These are phyloP conservation scores for Penicillium hesseltinei DNA, from an alignment of 2,329 filamentous ascomycete genomes.

Conservation along the genomic window DNA sequence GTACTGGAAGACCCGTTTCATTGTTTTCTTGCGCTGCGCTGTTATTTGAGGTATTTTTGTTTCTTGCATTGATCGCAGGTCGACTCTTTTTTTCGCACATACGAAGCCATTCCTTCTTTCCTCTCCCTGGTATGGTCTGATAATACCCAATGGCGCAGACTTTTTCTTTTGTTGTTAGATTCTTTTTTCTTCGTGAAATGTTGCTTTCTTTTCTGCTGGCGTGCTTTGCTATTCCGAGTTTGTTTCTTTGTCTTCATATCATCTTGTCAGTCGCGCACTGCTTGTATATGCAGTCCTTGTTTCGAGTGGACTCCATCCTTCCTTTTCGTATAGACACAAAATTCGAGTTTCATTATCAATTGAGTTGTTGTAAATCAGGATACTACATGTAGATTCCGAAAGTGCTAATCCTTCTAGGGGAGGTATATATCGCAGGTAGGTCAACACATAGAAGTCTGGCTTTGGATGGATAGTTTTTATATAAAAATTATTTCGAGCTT, in stretches of 20 bases:
- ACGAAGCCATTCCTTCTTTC: slow-evolving; percentile 21
- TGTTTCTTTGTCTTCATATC: slow-evolving; percentile 2
- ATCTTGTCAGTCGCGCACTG: background rate
- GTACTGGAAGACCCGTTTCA: slow-evolving; percentile 8
- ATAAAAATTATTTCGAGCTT: background rate
- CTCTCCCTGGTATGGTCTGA: slow-evolving; percentile 14
- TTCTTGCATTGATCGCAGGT: slow-evolving; percentile 30
- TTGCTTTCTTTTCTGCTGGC: background rate
- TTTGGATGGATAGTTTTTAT: background rate
- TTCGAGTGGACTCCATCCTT: background rate
- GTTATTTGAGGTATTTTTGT: slow-evolving; percentile 4
- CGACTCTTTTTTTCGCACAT: slow-evolving; percentile 25
- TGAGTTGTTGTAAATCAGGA: background rate
- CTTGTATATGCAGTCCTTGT: background rate
- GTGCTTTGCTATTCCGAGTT: background rate
- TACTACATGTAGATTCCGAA: background rate
- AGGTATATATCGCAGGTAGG: too few species aligned
- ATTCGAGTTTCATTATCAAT: background rate
- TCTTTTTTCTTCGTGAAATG: background rate
- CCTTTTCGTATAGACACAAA: background rate
- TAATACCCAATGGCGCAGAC: slow-evolving; percentile 24
- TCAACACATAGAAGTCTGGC: background rate
- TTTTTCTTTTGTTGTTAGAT: slow-evolving; percentile 9
- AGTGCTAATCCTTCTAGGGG: background rate
- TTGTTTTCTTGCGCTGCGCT: slow-evolving; percentile 7